Conservation (phyloP, 2,329 filamentous ascomycete species). For the Aureobasidium sp. region DNA sequence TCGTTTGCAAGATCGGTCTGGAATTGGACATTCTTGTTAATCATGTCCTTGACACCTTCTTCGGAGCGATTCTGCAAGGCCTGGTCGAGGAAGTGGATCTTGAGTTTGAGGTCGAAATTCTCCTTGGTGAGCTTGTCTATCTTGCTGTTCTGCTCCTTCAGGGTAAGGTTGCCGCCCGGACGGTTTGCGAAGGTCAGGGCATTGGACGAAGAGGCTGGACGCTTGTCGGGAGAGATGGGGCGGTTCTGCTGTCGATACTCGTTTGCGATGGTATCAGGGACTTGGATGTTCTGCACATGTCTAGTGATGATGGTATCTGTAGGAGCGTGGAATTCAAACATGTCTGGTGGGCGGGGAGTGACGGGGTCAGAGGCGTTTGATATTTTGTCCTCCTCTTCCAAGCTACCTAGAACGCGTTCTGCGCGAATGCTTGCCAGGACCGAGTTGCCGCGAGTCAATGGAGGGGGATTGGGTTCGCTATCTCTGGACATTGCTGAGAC, state of each 20-base stretch:
- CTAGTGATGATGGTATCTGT: conserved; percentile 84
- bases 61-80: conserved; percentile 88
- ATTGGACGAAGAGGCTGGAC: conserved; percentile 29
- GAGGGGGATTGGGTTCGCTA: conserved; percentile 31
- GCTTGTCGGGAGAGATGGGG: conserved; percentile 52
- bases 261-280: conserved; percentile 77
- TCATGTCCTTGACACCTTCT: conserved; percentile 95
- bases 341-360: conserved; percentile 58
- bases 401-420: conserved; percentile 30
- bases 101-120: conserved; percentile 94
- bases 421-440: conserved; percentile 21
- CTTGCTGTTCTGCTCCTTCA: conserved; percentile 96
- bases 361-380: conserved; percentile 45
- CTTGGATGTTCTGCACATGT: conserved; percentile 81
- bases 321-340: conserved; percentile 38
- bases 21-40: conserved; percentile 91
- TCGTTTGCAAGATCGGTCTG: conserved; percentile 82
- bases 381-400: conserved; percentile 50
- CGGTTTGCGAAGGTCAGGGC: conserved; percentile 20
- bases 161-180: conserved; percentile 51
- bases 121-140: conserved; percentile 95
- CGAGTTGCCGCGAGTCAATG: conserved; percentile 23
- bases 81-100: conserved; percentile 94
- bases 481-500: conserved; percentile 59
- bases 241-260: conserved; percentile 74